Evolutionary conservation across 345 rosid genomes (phyloP).

Genomic region (Melaleuca quinquenervia): DNA sequence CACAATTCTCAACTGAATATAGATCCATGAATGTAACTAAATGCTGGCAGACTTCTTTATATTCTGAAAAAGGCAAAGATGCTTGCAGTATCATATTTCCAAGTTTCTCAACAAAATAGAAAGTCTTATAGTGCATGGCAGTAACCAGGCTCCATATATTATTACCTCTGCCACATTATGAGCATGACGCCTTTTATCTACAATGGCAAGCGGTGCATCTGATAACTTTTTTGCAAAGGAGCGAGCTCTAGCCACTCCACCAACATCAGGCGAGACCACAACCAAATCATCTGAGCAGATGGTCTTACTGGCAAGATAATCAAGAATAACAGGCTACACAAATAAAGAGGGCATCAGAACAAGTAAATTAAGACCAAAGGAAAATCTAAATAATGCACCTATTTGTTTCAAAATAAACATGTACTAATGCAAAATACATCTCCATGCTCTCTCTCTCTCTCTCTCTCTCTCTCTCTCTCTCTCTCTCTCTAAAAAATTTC

Average conservation of each 20-base stretch:
- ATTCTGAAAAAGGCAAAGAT: background rate
- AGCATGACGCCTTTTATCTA: slow-evolving; percentile 92
- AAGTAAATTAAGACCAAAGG: background rate
- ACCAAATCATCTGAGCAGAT: slow-evolving; percentile 83
- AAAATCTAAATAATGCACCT: background rate
- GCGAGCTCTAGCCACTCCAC: slow-evolving; percentile 96
- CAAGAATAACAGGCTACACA: slow-evolving; percentile 86
- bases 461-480: background rate
- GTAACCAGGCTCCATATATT: background rate
- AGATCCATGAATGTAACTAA: background rate
- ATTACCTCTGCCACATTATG: slow-evolving; percentile 96
- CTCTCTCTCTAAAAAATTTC: background rate
- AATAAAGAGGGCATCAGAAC: background rate
- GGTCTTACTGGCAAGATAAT: slow-evolving; percentile 89
- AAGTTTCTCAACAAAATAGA: background rate
- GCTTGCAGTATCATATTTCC: background rate
- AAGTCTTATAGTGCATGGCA: background rate
- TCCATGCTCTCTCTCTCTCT: background rate
- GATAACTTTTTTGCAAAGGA: slow-evolving; percentile 91
- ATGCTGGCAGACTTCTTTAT: background rate
- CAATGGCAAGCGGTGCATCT: slow-evolving; percentile 96
- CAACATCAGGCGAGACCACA: slow-evolving; percentile 98
- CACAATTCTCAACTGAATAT: background rate
- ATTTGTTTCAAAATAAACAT: background rate
- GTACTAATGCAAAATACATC: background rate